Evolutionary conservation across 306 rosid species (phyloP), one percentile per base, ranked within the genome.

Genomic region (Glycine latifolia): DNA sequence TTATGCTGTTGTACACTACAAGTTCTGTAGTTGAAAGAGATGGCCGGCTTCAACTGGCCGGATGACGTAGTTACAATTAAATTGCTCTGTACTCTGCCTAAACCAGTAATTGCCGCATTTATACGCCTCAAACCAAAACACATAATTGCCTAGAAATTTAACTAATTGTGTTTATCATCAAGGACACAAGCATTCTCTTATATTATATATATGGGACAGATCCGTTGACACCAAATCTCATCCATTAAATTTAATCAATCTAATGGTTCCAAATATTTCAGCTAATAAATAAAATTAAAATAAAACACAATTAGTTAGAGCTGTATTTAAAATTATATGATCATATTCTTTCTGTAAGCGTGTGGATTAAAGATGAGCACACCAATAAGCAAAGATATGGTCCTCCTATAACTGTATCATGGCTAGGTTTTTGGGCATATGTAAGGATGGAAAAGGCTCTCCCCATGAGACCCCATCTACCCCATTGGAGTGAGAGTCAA

Each of bases 101-200:
- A 43, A 49, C 59, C 84, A 43, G 44, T 53, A 53, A 15, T 0
- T 67, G 76, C 81, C 69, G 55, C 49, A 54, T 65, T 74, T 20
- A 20, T 20, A 20, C 20, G 20, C 20, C 1, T 20, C 20, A 10
- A 2, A 20, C 80, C 75, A n/a, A 54, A 53, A 9, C 15, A 41
- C 75, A 60, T 5, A 77, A 81, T 54, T 43, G 60, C 53, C 63
- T 73, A 63, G 63, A 60, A 81, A 65, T n/a, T 12, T 44, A 73
- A 81, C 37, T 8, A 61, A 61, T 26, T 0, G 31, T 26, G 41
- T 37, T 37, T 7, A 50, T 6, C 2, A 52, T 13, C 12, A 20
- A 65, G 7, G 44, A 43, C 9, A 26, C 41, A 10, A 10, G 26
- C 1, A 10, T 60, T 60, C 39, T 26, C 39, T 20, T 37, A 26